These are phyloP conservation scores for Carpinus fangiana DNA, from an alignment of 306 rosid species.

Conservation along the genomic window DNA sequence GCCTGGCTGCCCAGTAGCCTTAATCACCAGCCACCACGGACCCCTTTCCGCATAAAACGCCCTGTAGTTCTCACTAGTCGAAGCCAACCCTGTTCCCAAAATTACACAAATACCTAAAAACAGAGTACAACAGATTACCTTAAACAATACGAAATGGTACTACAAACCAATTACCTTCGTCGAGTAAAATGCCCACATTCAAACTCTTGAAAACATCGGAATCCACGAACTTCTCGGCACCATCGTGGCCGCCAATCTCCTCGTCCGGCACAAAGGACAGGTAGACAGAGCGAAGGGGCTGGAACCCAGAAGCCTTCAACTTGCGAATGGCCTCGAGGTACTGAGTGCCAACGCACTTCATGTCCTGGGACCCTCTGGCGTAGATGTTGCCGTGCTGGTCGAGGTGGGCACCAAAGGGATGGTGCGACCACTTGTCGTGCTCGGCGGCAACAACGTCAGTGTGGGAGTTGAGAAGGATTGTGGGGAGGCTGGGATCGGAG, in stretches of 20 bases:
- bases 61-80: slow-evolving; percentile 62
- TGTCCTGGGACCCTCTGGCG: slow-evolving; percentile 91
- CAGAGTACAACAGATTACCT: neutral
- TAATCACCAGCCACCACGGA: slow-evolving; percentile 86
- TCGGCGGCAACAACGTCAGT: slow-evolving; percentile 86
- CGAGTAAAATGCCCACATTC: slow-evolving; percentile 80
- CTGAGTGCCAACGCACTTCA: slow-evolving; percentile 95
- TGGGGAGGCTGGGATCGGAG: slow-evolving; percentile 53
- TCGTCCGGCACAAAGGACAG: slow-evolving; percentile 81
- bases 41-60: slow-evolving; percentile 76
- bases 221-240: slow-evolving; percentile 54
- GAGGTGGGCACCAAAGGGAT: slow-evolving; percentile 66
- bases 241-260: slow-evolving; percentile 86
- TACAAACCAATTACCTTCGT: slow-evolving; percentile 58
- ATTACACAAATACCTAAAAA: neutral
- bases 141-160: neutral
- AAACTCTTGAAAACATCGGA: slow-evolving; percentile 52
- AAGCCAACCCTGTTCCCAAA: slow-evolving; percentile 62
- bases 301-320: slow-evolving; percentile 50
- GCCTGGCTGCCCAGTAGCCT: slow-evolving; percentile 85
- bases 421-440: slow-evolving; percentile 68
- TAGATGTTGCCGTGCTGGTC: slow-evolving; percentile 49
- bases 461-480: slow-evolving; percentile 87
- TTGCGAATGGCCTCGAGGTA: slow-evolving; percentile 82
- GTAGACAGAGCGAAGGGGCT: slow-evolving; percentile 58